A percentile compares a stretch with the other conserved stretches of the same genome.
Conservation (phyloP, 2,329 filamentous ascomycete species). For the Pseudonectria buxi region DNA sequence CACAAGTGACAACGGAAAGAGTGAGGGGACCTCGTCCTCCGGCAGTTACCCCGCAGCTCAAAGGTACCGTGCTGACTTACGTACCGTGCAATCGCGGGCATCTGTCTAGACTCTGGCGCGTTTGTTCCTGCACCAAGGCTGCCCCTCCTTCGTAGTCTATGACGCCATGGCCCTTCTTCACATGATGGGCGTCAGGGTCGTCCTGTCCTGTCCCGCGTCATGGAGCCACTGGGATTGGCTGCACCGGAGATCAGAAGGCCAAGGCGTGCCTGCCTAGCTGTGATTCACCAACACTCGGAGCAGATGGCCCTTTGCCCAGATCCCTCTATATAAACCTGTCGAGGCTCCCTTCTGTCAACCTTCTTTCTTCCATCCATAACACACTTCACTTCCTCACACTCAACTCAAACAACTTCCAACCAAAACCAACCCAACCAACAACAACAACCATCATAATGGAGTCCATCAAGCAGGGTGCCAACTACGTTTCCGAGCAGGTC, state of each 20-base stretch:
- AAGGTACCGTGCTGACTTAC: too few species aligned
- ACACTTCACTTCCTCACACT: constrained; percentile 6
- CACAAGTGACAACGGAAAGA: too few species aligned
- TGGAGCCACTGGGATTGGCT: background rate
- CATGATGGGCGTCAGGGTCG: constrained; percentile 9
- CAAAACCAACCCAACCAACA: constrained; percentile 9
- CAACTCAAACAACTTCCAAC: constrained; percentile 4
- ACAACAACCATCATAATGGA: constrained; percentile 38
- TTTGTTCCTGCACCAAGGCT: background rate
- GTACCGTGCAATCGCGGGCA: too few species aligned
- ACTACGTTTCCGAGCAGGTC: constrained; percentile 58
- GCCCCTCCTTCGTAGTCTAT: constrained; percentile 9
- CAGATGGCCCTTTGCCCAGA: background rate
- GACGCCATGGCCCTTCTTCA: constrained; percentile 14
- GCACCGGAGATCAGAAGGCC: too few species aligned
- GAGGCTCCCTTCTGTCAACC: background rate
- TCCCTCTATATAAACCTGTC: constrained; percentile 16
- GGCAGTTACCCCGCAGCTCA: too few species aligned
- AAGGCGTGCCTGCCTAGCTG: background rate
- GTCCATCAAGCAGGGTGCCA: constrained; percentile 53
- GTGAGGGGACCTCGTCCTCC: too few species aligned
- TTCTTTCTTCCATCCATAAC: constrained; percentile 15
- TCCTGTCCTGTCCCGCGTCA: background rate
- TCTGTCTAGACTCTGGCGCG: too few species aligned
- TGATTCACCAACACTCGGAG: background rate